A percentile compares a stretch with the other conserved stretches of the same genome.
Conservation (phyloP, 2,329 filamentous ascomycete species). For the Stagonosporopsis tanaceti region DNA sequence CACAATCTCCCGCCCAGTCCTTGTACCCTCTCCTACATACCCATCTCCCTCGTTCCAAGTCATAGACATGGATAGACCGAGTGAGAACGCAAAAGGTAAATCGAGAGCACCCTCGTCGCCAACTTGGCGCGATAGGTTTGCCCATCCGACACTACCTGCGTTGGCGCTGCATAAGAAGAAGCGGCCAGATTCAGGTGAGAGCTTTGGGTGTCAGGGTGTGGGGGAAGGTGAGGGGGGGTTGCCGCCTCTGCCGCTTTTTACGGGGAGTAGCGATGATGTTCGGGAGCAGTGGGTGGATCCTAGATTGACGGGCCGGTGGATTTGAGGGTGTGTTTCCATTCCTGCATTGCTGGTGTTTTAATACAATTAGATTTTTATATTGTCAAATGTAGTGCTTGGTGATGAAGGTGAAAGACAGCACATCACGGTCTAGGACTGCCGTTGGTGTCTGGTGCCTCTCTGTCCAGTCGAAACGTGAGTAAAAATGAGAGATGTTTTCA, state of each 20-base stretch:
- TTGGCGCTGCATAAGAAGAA: conserved; percentile 12
- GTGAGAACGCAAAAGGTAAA: conserved; percentile 2
- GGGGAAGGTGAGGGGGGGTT: background rate
- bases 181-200: conserved; percentile 26
- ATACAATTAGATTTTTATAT: no score
- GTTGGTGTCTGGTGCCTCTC: no score
- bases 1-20: conserved; percentile 33
- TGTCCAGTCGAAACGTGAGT: no score
- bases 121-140: conserved; percentile 22
- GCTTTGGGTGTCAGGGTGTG: conserved; percentile 35
- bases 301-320: conserved; percentile 1
- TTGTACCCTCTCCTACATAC: conserved; percentile 7
- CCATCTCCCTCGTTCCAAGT: background rate
- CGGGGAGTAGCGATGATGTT: background rate
- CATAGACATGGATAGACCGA: background rate
- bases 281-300: background rate
- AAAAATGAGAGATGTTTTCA: no score
- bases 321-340: background rate
- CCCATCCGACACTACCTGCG: conserved; percentile 9
- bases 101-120: conserved; percentile 4
- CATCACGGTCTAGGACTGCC: no score
- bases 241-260: conserved; percentile 22
- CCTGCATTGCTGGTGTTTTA: no score
- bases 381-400: background rate
- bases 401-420: background rate